Evolutionary conservation across 306 rosid genomes (phyloP).

Genomic region (Sindora glabra): DNA sequence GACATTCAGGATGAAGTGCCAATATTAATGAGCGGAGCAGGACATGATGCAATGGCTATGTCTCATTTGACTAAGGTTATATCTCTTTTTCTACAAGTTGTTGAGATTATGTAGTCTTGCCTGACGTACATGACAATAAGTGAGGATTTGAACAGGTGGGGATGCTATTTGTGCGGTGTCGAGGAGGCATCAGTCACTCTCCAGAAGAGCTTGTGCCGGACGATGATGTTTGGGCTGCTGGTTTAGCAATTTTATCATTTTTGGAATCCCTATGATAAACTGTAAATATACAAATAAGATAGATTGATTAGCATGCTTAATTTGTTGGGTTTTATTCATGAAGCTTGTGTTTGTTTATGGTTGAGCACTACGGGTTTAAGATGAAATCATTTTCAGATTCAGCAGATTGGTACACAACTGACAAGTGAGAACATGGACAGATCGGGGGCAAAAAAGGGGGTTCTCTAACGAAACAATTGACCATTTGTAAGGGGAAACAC

Average conservation of each 20-base stretch:
- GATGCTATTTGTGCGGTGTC: conserved; percentile 89
- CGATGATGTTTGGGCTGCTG: conserved; percentile 76
- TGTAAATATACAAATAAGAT: conserved; percentile 7
- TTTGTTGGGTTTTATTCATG: conserved; percentile 24
- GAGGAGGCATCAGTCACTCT: conserved; percentile 90
- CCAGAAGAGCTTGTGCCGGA: conserved; percentile 80
- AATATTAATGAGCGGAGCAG: conserved; percentile 86
- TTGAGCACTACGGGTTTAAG: too few species aligned
- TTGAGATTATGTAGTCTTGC: neutral
- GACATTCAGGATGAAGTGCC: conserved; percentile 70
- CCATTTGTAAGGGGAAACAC: too few species aligned
- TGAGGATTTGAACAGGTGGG: conserved; percentile 52
- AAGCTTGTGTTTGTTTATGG: conserved; percentile 5
- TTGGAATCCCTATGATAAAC: conserved; percentile 39
- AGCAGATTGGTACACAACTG: too few species aligned
- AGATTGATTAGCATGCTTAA: conserved; percentile 11
- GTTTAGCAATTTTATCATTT: conserved; percentile 63
- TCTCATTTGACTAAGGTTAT: conserved; percentile 81
- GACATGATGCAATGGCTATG: conserved; percentile 96
- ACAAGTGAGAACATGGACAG: too few species aligned
- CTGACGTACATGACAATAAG: conserved; percentile 2
- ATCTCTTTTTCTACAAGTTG: conserved; percentile 4
- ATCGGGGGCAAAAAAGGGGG: too few species aligned
- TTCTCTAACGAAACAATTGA: too few species aligned
- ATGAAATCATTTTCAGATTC: too few species aligned